Evolutionary conservation across 768 basidiomycete genomes (phyloP).

Genomic region (Tricholoma hemisulphureum): DNA sequence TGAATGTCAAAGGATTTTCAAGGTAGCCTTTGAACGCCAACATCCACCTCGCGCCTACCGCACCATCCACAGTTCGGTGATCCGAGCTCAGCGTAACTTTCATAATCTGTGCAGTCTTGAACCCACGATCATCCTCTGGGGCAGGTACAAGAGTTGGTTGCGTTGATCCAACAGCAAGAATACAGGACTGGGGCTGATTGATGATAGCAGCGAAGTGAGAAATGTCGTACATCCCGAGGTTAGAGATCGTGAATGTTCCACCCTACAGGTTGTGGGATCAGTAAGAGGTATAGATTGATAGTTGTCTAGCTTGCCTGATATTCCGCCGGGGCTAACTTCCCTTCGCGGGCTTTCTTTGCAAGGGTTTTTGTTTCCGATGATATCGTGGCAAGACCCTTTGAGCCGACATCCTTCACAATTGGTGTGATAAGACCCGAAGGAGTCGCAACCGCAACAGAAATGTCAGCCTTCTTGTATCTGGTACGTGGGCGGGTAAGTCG

Average conservation of each 20-base stretch:
- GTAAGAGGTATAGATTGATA: not conserved
- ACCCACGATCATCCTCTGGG: conserved; percentile 88
- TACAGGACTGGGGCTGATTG: conserved; percentile 97
- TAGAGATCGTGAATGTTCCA: conserved; percentile 98
- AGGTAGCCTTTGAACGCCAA: conserved; percentile 92
- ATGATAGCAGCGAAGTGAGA: conserved; percentile 98
- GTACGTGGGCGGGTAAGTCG: conserved; percentile 1
- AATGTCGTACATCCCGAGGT: conserved; percentile 97
- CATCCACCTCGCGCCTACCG: conserved; percentile 91
- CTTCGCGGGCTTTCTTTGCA: conserved; percentile 94
- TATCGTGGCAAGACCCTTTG: conserved; percentile 90
- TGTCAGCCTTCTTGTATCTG: conserved; percentile 96
- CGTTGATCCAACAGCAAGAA: conserved; percentile 91
- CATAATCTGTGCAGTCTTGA: conserved; percentile 90
- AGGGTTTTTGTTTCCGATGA: conserved; percentile 90
- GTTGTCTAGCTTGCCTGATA: conserved; percentile 68
- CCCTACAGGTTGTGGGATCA: conserved; percentile 50
- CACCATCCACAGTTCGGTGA: conserved; percentile 95
- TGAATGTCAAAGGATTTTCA: conserved; percentile 95
- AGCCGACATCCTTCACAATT: conserved; percentile 90
- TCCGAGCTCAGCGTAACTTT: conserved; percentile 95
- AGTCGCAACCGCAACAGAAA: conserved; percentile 95
- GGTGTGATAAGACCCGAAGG: conserved; percentile 96
- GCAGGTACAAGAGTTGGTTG: conserved; percentile 85
- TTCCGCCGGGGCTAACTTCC: conserved; percentile 91